Evolutionary conservation across 495 filamentous ascomycete species (phyloP).

Genomic region (Tuber calosporum): DNA sequence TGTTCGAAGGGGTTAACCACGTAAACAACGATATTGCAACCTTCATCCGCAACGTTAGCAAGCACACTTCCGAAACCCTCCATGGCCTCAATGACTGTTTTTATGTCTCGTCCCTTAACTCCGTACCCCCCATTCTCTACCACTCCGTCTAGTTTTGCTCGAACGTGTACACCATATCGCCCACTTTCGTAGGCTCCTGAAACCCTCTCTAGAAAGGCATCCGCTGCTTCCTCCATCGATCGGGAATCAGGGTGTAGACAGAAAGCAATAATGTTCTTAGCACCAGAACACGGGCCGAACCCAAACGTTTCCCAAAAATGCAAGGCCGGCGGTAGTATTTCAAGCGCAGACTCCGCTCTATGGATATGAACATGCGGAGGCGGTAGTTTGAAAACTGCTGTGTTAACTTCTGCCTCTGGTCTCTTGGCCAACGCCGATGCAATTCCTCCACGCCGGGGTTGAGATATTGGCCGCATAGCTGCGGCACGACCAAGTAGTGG

Average conservation of each 20-base stretch:
- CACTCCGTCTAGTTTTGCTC: conserved; percentile 49
- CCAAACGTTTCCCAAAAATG: conserved; percentile 88
- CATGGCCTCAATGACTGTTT: conserved; percentile 40
- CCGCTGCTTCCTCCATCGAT: conserved; percentile 53
- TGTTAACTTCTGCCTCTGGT: conserved; percentile 10
- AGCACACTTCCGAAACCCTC: conserved; percentile 45
- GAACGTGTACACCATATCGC: conserved; percentile 64
- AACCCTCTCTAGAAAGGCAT: conserved; percentile 64
- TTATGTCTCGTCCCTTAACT: conserved; percentile 36
- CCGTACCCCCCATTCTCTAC: conserved; percentile 49
- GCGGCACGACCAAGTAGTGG: conserved; percentile 30
- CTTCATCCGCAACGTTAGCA: conserved; percentile 45
- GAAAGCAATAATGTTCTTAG: conserved; percentile 70
- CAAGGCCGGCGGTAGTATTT: conserved; percentile 70
- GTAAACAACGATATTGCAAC: conserved; percentile 75
- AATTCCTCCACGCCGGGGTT: conserved; percentile 22
- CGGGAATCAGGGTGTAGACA: conserved; percentile 67
- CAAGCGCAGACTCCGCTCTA: conserved; percentile 63
- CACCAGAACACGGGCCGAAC: conserved; percentile 66
- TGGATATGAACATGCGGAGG: conserved; percentile 71
- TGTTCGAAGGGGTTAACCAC: conserved; percentile 69
- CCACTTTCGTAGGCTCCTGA: conserved; percentile 69
- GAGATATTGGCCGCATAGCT: conserved; percentile 30
- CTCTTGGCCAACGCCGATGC: conserved; percentile 24
- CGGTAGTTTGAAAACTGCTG: conserved; percentile 44